phyloP scores from a whole-genome alignment of 106 monocot genomes.

The Apostasia shenzhenica region DNA sequence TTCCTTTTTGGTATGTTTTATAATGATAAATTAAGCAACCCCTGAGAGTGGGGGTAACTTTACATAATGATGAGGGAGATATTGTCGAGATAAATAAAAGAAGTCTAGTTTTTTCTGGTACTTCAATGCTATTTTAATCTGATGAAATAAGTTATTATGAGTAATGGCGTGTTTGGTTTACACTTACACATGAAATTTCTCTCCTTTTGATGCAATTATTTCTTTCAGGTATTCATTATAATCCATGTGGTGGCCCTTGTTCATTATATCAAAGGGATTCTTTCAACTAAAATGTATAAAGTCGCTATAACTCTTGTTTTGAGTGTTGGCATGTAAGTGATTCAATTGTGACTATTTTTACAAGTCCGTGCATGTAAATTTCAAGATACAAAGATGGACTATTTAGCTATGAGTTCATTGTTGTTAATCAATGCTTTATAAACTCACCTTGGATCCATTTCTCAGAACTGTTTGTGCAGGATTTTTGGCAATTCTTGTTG shows the following conservation, averaged over 20 bases:
- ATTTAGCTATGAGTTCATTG: no score
- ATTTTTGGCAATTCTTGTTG: slow-evolving; percentile 68
- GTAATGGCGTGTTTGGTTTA: neutral
- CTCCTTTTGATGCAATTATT: no score
- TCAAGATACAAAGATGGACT: no score
- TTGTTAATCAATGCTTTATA: no score
- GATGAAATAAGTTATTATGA: neutral
- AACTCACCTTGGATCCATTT: slow-evolving; percentile 10
- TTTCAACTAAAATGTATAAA: slow-evolving; percentile 89
- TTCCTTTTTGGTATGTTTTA: slow-evolving; percentile 76
- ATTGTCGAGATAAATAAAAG: neutral
- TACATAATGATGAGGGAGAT: neutral
- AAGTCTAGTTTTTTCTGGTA: no score
- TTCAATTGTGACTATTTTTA: neutral
- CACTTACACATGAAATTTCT: neutral
- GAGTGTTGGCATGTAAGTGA: slow-evolving; percentile 77
- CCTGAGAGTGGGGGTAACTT: neutral
- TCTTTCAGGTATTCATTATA: slow-evolving; percentile 90
- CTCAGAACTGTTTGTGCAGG: slow-evolving; percentile 67
- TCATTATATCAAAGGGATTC: slow-evolving; percentile 88
- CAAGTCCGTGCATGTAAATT: no score
- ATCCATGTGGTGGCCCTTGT: slow-evolving; percentile 95
- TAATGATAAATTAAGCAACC: neutral
- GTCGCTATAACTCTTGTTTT: slow-evolving; percentile 94
- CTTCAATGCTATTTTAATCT: no score